Evolutionary conservation across 495 filamentous ascomycete species (phyloP).

Genomic region (Oleoguttula mirabilis): DNA sequence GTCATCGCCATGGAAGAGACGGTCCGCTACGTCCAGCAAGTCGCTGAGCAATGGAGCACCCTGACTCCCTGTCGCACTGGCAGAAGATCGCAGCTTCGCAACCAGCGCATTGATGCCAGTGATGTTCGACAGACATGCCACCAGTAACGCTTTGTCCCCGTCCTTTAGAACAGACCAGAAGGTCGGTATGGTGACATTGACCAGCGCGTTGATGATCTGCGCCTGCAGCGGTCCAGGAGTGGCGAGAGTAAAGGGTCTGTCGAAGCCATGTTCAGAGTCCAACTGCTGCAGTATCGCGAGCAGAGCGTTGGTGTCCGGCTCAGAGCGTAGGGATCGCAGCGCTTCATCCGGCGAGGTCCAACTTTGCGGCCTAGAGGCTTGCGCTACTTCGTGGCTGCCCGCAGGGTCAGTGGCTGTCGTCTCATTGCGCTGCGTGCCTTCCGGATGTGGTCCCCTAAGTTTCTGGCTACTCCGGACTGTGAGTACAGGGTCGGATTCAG

Average conservation of each 20-base stretch:
- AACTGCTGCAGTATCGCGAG: conserved; percentile 43
- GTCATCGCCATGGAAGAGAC: conserved; percentile 44
- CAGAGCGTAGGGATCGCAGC: conserved; percentile 48
- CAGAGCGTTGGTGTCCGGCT: conserved; percentile 51
- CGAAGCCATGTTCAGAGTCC: conserved; percentile 23
- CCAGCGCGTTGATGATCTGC: conserved; percentile 57
- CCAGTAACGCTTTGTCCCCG: conserved; percentile 34
- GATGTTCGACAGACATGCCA: conserved; percentile 59
- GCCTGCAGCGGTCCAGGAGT: conserved; percentile 51
- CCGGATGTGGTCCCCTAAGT: too few species aligned
- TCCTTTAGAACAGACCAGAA: conserved; percentile 48
- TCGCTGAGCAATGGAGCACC: not conserved
- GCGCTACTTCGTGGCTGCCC: too few species aligned
- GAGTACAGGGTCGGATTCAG: too few species aligned
- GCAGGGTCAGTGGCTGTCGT: too few species aligned
- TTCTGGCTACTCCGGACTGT: too few species aligned
- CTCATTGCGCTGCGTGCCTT: too few species aligned
- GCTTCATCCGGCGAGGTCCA: conserved; percentile 40
- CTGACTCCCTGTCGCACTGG: not conserved
- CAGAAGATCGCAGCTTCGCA: conserved; percentile 4
- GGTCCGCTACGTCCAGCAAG: conserved; percentile 33
- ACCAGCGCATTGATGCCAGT: conserved; percentile 32
- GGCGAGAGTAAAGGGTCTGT: conserved; percentile 43
- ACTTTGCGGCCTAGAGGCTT: not conserved
- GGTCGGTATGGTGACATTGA: conserved; percentile 57